Base-by-base conservation (phyloP, 2,329 filamentous ascomycete species). In the Parafenestella ontariensis region DNA sequence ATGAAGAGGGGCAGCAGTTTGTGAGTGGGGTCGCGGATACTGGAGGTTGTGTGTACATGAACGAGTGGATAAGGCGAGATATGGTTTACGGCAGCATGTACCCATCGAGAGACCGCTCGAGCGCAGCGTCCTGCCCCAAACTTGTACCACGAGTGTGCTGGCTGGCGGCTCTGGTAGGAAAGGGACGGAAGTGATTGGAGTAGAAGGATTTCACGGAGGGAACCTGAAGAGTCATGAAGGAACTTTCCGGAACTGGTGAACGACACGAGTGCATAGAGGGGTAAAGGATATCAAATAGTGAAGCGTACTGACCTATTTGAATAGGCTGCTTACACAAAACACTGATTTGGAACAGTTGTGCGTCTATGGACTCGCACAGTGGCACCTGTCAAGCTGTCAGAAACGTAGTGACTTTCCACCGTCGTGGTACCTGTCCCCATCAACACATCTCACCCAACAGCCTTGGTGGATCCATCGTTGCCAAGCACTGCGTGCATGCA, bases 321-420 rank as follows among this genome's bases (percentile, higher is more conserved):
- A n/a, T 49, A 7, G 18, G 48, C 33, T 17, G 36, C 37, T 36
- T 34, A 17, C 43, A 40, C 34, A 33, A 29, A n/a, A 24, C 29
- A n/a, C 29, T 21, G 31, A 20, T 40, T 21, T 23, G 24, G 4
- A 21, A 40, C 37, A n/a, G 18, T 15, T 15, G 20, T 46, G 45
- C 43, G 29, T 37, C 24, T 29, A 45, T 40, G 56, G 42, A 52
- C 61, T 65, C 60, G 63, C 49, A 68, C 63, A 33, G 46, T 64
- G 46, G 33, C 50, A 66, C 60, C 65, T 68, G 61, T 68, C 65
- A 68, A 59, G 17, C 37, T 40, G 37, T 40, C 37, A 40, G 49
- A 50, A 43, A 45, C 53, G 56, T 59, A 55, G 40, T 46, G 52
- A 45, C 47, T 49, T 49, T 39, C 39, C 26, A 43, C 31, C 28